phyloP scores from a whole-genome alignment of 129 eudicot species.

The Helianthus annuus region HanXRQr2.0-SUNRISE NC_035433.2:139273789-139274288 shows the following conservation, averaged over 20 bases:
- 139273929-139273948: conserved; percentile 8
- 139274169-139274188: conserved; percentile 12
- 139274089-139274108: conserved; percentile 11
- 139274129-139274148: conserved; percentile 32
- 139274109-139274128: conserved; percentile 10
- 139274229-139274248: too few relatives aligned
- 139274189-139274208: not conserved
- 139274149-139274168: not conserved
- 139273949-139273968: not conserved
- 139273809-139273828: conserved; percentile 27
- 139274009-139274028: not conserved
- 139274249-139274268: too few relatives aligned
- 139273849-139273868: conserved; percentile 5
- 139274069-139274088: conserved; percentile 17
- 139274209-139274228: too few relatives aligned
- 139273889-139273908: conserved; percentile 8
- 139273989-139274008: conserved; percentile 21
- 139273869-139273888: not conserved
- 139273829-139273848: conserved; percentile 22
- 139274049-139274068: conserved; percentile 4
- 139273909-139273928: conserved; percentile 1
- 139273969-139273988: conserved; percentile 1
- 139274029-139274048: not conserved
- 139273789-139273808: conserved; percentile 18
- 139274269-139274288: too few relatives aligned